Evolutionary conservation across 2,329 filamentous ascomycete species (phyloP).

Genomic region (Cladophialophora carrionii): DNA sequence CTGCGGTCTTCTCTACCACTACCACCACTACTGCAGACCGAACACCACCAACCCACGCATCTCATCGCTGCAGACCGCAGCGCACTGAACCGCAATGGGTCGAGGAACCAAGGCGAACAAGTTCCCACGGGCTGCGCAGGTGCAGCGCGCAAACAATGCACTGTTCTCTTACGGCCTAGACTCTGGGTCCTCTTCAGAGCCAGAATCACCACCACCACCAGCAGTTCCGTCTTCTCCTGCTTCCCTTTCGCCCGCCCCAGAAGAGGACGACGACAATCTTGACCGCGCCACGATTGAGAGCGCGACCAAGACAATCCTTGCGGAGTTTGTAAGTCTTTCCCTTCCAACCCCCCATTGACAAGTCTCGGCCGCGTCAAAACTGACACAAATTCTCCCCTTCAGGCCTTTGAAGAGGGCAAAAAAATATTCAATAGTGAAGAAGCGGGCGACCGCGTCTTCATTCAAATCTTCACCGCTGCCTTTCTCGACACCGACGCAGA

Average conservation of each 20-base stretch:
- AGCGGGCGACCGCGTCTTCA: background rate
- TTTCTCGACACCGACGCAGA: background rate
- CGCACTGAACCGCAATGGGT: slow-evolving; percentile 14
- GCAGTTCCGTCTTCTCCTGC: background rate
- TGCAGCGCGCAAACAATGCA: slow-evolving; percentile 10
- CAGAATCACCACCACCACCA: slow-evolving; percentile 5
- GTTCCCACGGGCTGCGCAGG: slow-evolving; percentile 9
- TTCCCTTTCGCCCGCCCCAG: background rate
- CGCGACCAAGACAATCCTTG: background rate
- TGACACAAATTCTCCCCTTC: slow-evolving; percentile 3
- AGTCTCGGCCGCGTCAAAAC: background rate
- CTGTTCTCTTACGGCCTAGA: slow-evolving; percentile 19
- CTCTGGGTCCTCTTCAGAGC: background rate
- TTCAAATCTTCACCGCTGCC: background rate
- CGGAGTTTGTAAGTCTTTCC: background rate
- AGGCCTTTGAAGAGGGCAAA: slow-evolving; percentile 10
- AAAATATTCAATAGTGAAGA: slow-evolving; percentile 3
- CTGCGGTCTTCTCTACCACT: background rate
- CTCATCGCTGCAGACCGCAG: slow-evolving; percentile 9
- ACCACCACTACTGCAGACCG: slow-evolving; percentile 6
- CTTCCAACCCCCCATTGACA: background rate
- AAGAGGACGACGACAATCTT: background rate
- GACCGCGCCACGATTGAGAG: background rate
- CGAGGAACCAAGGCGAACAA: background rate
- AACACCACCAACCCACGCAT: slow-evolving; percentile 1